Evolutionary conservation across 768 basidiomycete species (phyloP).

Genomic region (Mycena sanguinolenta): DNA sequence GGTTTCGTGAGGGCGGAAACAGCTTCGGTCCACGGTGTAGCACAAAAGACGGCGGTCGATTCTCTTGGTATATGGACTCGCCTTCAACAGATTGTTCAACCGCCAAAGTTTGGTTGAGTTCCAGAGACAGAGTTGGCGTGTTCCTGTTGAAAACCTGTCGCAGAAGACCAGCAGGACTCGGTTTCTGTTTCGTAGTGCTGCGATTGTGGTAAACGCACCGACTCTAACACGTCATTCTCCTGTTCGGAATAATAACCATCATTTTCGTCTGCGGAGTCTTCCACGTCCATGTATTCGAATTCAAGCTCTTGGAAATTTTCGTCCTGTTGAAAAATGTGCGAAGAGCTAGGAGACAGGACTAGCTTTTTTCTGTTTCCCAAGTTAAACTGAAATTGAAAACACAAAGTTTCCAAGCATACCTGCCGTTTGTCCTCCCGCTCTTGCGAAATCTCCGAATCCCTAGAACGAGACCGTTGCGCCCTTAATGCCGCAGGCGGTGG

Average conservation of each 20-base stretch:
- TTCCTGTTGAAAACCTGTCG: not conserved
- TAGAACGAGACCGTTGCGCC: conserved; percentile 15
- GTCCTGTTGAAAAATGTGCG: not conserved
- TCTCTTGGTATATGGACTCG: not conserved
- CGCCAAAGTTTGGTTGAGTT: not conserved
- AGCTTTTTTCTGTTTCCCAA: conserved; percentile 5
- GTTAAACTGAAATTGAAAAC: not conserved
- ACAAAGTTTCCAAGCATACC: not conserved
- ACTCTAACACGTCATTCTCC: not conserved
- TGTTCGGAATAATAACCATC: not conserved
- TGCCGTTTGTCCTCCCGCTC: conserved; percentile 18
- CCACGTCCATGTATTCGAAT: conserved; percentile 20
- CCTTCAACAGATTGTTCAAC: not conserved
- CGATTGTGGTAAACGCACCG: not conserved
- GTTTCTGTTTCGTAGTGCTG: not conserved
- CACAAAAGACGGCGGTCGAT: not conserved
- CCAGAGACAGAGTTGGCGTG: not conserved
- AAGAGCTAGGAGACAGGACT: not conserved
- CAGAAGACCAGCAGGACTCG: not conserved
- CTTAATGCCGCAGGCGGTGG: not conserved
- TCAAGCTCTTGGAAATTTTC: conserved; percentile 4
- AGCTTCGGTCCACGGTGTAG: not conserved
- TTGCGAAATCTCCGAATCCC: not conserved
- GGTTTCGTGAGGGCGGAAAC: not conserved
- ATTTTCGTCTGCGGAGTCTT: not conserved